Conservation (phyloP, 73 alveolate genomes). For the Paraurostyla sp. region DNA sequence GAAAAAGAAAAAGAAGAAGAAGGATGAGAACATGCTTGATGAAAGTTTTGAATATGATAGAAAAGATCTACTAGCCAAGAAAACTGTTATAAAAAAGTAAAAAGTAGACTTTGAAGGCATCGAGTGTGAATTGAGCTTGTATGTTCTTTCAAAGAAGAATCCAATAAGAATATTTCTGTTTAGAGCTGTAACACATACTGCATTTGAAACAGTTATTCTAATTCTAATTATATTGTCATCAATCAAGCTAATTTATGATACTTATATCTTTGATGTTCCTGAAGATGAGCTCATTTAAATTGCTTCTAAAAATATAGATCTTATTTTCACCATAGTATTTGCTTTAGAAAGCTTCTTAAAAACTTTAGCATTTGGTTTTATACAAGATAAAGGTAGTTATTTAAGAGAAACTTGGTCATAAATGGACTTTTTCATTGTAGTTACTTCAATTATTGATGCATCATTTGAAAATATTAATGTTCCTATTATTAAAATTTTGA, state of each 20-base stretch:
- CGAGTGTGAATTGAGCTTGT: constrained; percentile 88
- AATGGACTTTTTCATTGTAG: constrained; percentile 92
- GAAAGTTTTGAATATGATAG: constrained; percentile 66
- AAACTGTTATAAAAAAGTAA: constrained; percentile 55
- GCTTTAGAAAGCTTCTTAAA: constrained; percentile 86
- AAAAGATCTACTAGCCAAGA: constrained; percentile 60
- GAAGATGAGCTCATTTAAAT: constrained; percentile 32
- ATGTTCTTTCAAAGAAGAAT: constrained; percentile 85
- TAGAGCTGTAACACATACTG: constrained; percentile 74
- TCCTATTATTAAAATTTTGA: constrained; percentile 85
- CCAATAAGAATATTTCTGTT: constrained; percentile 83
- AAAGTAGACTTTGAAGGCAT: constrained; percentile 86
- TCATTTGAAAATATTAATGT: constrained; percentile 66
- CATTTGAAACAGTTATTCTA: constrained; percentile 87
- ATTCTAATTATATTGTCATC: constrained; percentile 87
- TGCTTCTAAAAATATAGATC: constrained; percentile 67
- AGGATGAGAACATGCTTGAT: constrained; percentile 71
- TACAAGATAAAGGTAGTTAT: constrained; percentile 87
- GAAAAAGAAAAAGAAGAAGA: constrained; percentile 70
- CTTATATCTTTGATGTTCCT: constrained; percentile 75
- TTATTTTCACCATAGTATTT: constrained; percentile 85
- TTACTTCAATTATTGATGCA: constrained; percentile 88
- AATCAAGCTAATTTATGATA: constrained; percentile 90
- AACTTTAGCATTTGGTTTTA: constrained; percentile 91
- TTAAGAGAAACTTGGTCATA: constrained; percentile 92